Base-by-base conservation (phyloP, 176 grass and related monocot species). In the Cenchrus purpureus region DNA sequence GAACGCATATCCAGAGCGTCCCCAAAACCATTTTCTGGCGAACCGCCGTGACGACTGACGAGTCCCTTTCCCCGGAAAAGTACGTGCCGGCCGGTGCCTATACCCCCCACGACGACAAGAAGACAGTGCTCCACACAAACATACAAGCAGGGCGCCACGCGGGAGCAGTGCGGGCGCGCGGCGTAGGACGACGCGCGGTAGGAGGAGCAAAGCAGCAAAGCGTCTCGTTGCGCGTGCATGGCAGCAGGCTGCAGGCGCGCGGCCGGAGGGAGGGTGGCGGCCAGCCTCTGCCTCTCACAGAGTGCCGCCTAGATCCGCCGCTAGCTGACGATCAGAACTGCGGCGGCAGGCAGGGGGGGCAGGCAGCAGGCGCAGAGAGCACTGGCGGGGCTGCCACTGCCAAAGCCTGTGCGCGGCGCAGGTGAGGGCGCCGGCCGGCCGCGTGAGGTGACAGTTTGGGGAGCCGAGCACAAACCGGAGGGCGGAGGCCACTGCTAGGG, bases 271-370 rank as follows among this genome's bases (percentile, higher is more conserved):
- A 79, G 69, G 71, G 66, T 74, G 22, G 54, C 12, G 13, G 65
- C 55, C 11, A 2, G 54, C 25, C 25, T 25, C 56, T 10, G 2
- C 25, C n/a, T 16, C 55, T 56, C 50, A 17, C 81, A 59, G 87
- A 64, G 13, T 69, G 86, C 73, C 67, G 66, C 80, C 63, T 65
- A 73, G 56, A 57, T 57, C 60, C 86, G 51, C 80, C 65, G 81
- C 81, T 88, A 84, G 81, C 48, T 20, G 88, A 79, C 79, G 84
- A 90, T 90, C 79, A 83, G 79, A 86, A 90, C 76, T 59, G 67
- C 12, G 88, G 70, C 73, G 73, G 45, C 34, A 34, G 34, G 34
- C 34, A 34, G 34, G 34, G 34, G 34, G 37, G 66, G 67, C 80
- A 83, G 77, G 71, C 71, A 6, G 43, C 79, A 52, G 81, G 59